These are phyloP conservation scores for Haberlea rhodopensis DNA, from an alignment of 257 asterid genomes.

Conservation along the genomic window DNA sequence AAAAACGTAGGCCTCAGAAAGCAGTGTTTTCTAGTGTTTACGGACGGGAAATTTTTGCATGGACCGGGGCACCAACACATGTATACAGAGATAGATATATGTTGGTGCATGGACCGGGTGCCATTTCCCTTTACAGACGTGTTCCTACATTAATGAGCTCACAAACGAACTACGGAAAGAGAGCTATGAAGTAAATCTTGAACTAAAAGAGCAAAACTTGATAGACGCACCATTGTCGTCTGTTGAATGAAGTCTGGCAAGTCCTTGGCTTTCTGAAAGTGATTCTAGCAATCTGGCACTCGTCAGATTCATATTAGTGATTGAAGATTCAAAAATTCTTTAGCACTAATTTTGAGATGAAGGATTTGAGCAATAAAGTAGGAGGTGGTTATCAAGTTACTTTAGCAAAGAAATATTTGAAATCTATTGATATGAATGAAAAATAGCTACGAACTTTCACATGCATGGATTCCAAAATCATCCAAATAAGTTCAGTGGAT, in stretches of 20 bases:
- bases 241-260: constrained; percentile 15
- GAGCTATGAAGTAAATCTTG: too few species aligned
- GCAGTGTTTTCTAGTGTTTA: background rate
- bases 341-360: background rate
- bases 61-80: too few species aligned
- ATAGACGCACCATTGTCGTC: background rate
- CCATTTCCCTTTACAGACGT: too few species aligned
- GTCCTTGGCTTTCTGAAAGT: constrained; percentile 12
- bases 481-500: background rate
- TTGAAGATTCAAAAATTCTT: background rate
- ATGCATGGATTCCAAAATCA: background rate
- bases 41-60: too few species aligned
- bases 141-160: background rate
- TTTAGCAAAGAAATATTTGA: background rate
- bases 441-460: background rate
- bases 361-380: background rate
- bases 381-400: background rate
- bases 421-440: background rate
- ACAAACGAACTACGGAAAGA: background rate
- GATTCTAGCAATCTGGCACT: constrained; percentile 8
- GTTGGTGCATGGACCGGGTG: too few species aligned
- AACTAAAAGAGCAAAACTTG: too few species aligned
- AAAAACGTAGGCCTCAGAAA: background rate
- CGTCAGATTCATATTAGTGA: background rate
- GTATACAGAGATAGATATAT: too few species aligned